These are phyloP conservation scores for Pilaira anomala DNA, from an alignment of 192 early-diverging fungal genomes.

Conservation along the genomic window DNA sequence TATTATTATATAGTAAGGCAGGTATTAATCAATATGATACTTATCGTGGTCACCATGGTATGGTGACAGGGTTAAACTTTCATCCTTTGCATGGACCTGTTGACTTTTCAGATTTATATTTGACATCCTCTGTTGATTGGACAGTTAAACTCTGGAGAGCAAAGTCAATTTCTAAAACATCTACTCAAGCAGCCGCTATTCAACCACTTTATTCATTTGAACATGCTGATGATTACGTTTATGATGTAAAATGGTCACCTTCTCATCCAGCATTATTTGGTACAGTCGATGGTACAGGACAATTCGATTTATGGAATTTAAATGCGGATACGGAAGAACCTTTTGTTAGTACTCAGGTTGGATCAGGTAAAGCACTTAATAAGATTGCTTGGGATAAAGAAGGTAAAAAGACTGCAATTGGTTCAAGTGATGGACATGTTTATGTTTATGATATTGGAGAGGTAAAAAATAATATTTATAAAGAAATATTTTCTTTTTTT, in stretches of 20 bases:
- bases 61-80: slow-evolving; percentile 87
- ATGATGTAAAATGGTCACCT: slow-evolving; percentile 97
- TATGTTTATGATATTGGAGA: slow-evolving; percentile 94
- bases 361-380: slow-evolving; percentile 77
- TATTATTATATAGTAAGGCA: slow-evolving; percentile 68
- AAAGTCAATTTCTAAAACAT: slow-evolving; percentile 52
- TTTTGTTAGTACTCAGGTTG: slow-evolving; percentile 54
- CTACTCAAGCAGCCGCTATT: slow-evolving; percentile 48
- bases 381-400: slow-evolving; percentile 93
- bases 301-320: slow-evolving; percentile 91
- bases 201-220: slow-evolving; percentile 85
- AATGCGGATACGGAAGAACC: slow-evolving; percentile 82
- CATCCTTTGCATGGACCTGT: slow-evolving; percentile 79
- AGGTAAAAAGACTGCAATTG: slow-evolving; percentile 76
- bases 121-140: slow-evolving; percentile 95
- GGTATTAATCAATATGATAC: slow-evolving; percentile 85
- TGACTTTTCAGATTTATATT: slow-evolving; percentile 89
- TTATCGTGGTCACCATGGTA: slow-evolving; percentile 86
- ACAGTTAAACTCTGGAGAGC: slow-evolving; percentile 94
- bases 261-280: slow-evolving; percentile 94
- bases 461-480: slow-evolving; percentile 41
- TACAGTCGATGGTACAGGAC: slow-evolving; percentile 85
- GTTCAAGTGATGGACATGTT: slow-evolving; percentile 78
- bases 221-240: slow-evolving; percentile 93
- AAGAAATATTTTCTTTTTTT: background rate